Percentiles rank a stretch among this genome's conserved stretches.
Conservation (phyloP, 1,284 basidiomycete genomes). For the Kwoniella shivajii region DNA sequence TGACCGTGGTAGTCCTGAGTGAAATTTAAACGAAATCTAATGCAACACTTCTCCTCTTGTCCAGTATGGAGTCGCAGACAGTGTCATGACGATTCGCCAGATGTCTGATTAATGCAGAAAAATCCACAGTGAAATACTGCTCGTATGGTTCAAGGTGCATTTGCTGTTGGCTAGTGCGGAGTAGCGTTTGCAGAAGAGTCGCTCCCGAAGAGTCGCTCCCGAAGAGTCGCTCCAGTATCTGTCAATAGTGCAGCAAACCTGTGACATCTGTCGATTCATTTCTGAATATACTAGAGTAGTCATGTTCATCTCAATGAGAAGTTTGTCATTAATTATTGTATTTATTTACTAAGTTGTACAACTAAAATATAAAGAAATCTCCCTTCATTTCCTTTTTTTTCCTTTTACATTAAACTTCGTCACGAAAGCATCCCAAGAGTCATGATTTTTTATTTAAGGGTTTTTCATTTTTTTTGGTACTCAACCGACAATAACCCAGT, state of each 20-base stretch:
- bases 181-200: too few species aligned
- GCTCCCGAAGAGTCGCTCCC: too few species aligned
- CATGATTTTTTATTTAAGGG: neutral
- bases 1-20: neutral
- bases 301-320: neutral
- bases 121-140: neutral
- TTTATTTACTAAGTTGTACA: neutral
- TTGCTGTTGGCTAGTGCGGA: too few species aligned
- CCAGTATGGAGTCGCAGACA: too few species aligned
- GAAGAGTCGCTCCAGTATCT: too few species aligned
- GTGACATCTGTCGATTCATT: neutral
- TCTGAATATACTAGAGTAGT: neutral
- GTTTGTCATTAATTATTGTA: neutral
- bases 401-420: neutral
- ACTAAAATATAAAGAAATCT: neutral
- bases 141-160: neutral
- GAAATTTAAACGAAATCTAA: neutral
- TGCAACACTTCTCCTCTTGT: neutral
- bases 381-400: neutral
- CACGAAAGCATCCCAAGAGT: neutral
- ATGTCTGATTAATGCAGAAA: neutral
- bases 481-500: constrained; percentile 18
- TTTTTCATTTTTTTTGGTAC: neutral
- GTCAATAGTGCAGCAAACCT: neutral
- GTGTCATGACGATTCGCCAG: too few species aligned